phyloP scores from a whole-genome alignment of 306 rosid species.

The Inga oerstediana region DNA sequence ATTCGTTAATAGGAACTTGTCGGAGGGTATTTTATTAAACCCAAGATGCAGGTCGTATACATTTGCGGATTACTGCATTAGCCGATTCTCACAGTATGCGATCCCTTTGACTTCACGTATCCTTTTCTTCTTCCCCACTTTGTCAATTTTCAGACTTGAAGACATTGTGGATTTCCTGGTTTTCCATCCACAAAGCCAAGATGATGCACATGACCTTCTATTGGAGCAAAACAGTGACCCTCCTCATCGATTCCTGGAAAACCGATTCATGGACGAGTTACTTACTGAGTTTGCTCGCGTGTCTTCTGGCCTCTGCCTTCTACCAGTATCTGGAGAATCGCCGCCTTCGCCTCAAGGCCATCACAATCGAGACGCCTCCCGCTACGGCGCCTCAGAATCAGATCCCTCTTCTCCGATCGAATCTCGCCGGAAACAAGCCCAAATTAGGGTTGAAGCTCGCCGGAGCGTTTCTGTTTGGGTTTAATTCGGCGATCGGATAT shows the following conservation, averaged over 20 bases:
- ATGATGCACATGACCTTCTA: conserved; percentile 99
- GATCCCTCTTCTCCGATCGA: conserved; percentile 52
- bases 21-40: not conserved
- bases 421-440: conserved; percentile 30
- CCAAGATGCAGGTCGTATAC: not conserved
- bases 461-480: conserved; percentile 67
- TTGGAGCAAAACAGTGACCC: conserved; percentile 77
- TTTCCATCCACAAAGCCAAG: conserved; percentile 32
- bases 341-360: conserved; percentile 64
- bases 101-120: not conserved
- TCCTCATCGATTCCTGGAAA: conserved; percentile 75
- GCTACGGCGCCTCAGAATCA: conserved; percentile 49
- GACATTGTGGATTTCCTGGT: not conserved
- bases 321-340: conserved; percentile 79
- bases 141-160: not conserved
- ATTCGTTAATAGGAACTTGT: not conserved
- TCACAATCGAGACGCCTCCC: conserved; percentile 30
- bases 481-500: conserved; percentile 87
- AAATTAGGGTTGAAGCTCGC: conserved; percentile 44
- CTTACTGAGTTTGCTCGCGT: conserved; percentile 61
- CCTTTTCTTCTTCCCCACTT: not conserved
- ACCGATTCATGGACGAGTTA: conserved; percentile 73
- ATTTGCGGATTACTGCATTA: not conserved
- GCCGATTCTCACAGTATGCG: not conserved
- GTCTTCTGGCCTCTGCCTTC: conserved; percentile 62